Evolutionary conservation across 164 flowering plant genomes (phyloP).

Genomic region (Pachysandra terminalis): DNA sequence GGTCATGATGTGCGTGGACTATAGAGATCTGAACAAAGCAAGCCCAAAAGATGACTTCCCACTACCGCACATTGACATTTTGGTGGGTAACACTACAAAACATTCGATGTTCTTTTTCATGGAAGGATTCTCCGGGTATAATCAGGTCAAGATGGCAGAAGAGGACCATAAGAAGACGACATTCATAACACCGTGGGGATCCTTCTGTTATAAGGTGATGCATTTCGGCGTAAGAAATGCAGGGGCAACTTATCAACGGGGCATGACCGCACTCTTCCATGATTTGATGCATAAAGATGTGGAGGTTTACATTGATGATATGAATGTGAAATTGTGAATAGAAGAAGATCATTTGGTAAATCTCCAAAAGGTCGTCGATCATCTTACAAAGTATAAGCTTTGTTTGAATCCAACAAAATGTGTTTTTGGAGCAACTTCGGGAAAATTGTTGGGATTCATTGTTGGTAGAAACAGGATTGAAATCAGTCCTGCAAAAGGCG

Average conservation of each 20-base stretch:
- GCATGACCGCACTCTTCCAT: neutral
- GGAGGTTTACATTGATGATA: constrained; percentile 9
- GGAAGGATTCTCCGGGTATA: constrained; percentile 10
- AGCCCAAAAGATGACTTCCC: constrained; percentile 12
- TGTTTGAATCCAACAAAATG: neutral
- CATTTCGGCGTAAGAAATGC: neutral
- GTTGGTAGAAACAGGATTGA: neutral
- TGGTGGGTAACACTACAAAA: neutral
- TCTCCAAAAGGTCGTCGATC: neutral
- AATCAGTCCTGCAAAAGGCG: neutral
- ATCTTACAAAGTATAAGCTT: neutral
- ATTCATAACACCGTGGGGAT: neutral
- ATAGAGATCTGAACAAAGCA: neutral
- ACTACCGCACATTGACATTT: neutral
- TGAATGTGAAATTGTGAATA: neutral
- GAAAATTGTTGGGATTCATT: constrained; percentile 5
- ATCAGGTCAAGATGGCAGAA: constrained; percentile 7
- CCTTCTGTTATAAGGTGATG: neutral
- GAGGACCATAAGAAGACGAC: neutral
- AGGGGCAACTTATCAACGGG: constrained; percentile 6
- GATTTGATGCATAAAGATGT: neutral
- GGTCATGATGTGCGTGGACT: constrained; percentile 1
- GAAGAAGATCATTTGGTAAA: neutral
- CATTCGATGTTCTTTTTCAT: constrained; percentile 3
- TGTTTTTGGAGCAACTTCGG: neutral